Percentiles rank a stretch among this genome's conserved stretches.
These are phyloP conservation scores for Capsicum baccatum DNA, from an alignment of 257 asterid species.

Conservation along the genomic window DNA sequence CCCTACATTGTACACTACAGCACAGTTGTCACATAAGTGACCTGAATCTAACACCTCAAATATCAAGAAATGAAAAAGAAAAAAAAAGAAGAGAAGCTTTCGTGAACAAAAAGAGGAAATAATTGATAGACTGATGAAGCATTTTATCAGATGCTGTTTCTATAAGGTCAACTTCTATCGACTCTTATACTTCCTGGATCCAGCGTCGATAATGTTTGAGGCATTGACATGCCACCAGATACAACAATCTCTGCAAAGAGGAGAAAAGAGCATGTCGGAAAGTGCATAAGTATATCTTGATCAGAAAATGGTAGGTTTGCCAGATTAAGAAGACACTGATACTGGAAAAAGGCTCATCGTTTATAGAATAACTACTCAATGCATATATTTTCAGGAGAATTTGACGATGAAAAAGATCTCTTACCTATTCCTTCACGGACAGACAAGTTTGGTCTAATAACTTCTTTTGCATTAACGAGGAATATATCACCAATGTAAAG, in stretches of 20 bases:
- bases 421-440: conserved; percentile 66
- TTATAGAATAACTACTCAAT: neutral
- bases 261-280: conserved; percentile 19
- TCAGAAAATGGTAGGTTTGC: neutral
- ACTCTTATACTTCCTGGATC: conserved; percentile 40
- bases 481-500: conserved; percentile 62
- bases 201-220: conserved; percentile 48
- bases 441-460: conserved; percentile 58
- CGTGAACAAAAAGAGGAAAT: neutral
- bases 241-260: conserved; percentile 52
- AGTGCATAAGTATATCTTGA: neutral
- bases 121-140: neutral
- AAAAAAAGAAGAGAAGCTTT: neutral
- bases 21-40: conserved; percentile 26
- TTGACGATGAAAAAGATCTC: neutral
- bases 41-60: conserved; percentile 30
- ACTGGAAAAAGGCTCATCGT: neutral
- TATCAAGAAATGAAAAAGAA: conserved; percentile 22
- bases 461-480: conserved; percentile 54
- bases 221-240: conserved; percentile 67
- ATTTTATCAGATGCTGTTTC: conserved; percentile 21
- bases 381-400: neutral
- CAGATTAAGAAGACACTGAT: neutral
- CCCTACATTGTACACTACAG: conserved; percentile 34
- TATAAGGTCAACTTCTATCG: conserved; percentile 45